Evolutionary conservation across 768 basidiomycete genomes (phyloP), one percentile per base, ranked within the genome.

Genomic region (Tricholoma flavovirens): DNA sequence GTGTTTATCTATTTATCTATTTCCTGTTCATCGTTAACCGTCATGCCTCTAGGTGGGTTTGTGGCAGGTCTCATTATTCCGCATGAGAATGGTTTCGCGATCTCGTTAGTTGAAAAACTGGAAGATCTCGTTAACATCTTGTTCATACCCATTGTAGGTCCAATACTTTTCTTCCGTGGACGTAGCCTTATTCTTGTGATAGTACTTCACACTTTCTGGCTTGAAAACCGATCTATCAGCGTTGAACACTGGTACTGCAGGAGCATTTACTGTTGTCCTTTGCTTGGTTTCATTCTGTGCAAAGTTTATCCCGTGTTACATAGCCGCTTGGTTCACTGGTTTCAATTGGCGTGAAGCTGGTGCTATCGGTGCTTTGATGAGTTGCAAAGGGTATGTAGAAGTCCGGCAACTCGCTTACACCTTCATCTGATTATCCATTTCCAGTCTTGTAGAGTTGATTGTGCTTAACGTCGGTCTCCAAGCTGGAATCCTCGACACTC

Each of bases 351-450:
- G 93, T n/a, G 93, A 95, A 69, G 75, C 84, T 1, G 83, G 84
- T 21, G 90, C 93, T 5, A 86, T 95, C 56, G 93, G 93, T 3
- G 79, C 86, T 50, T 71, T 97, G 22, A 97, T 97, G 93, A 83
- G 83, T 68, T 93, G 90, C 74, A 91, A 96, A 72, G 91, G 90
- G 87, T 87, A 56, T 48, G 80, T 70, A 17, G 3, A 12, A 43
- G 56, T 24, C 46, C 29, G 32, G 36, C 30, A 49, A 1, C 10
- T 52, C 8, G 19, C 3, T n/a, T 35, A 49, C 17, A n/a, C 11
- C 14, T 49, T 15, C 36, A 21, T 8, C 33, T 53, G 14, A 60
- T 17, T 2, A 7, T 5, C 1, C 46, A 24, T 8, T 21, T n/a
- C 36, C 24, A 85, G 83, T 32, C 74, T 85, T 19, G 91, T 94